Evolutionary conservation across 805 yeast genomes (phyloP), one percentile per base, ranked within the genome.

Genomic region (Candida tibetensis): DNA sequence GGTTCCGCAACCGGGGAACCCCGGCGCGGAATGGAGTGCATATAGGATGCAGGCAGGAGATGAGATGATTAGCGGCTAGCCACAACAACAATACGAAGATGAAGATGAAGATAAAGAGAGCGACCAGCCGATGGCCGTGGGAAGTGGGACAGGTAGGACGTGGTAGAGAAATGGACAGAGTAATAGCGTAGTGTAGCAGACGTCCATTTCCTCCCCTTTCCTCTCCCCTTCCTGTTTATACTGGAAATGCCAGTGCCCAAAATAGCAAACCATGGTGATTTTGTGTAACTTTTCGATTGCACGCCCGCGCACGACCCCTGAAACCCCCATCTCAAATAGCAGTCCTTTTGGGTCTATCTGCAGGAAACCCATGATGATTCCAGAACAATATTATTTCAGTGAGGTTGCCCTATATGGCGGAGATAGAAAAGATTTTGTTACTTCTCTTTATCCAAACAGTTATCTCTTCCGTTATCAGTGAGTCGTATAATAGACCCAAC

Each of bases 381-480:
- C 10, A 21, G 25, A 10, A 7, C 7, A 21, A 21, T 21, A 13
- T 13, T 27, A 12, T 21, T 21, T 21, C 25, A 21, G 25, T n/a
- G n/a, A n/a, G n/a, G n/a, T 17, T 23, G 29, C 25, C 22, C n/a
- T 15, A 9, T 22, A 32, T 16, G 18, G 35, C 27, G 25, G 12
- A 23, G 35, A 32, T 32, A 23, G 8, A 21, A 27, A 30, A 17
- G 18, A 34, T 17, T 34, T 26, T 34, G 31, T 34, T 19, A 19
- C 22, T 21, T 12, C 7, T 34, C 23, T n/a, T 27, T 34, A 16
- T 28, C 17, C 22, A 7, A 9, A 4, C 17, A 28, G 9, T 28
- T 28, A 28, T 28, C 31, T 15, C 5, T 28, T 17, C 23, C 26
- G 30, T 21, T 21, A 21, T 21, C 25, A 21, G 25, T 21, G 25